Percentiles rank a stretch among this genome's conserved stretches.
Conservation (phyloP, 306 rosid genomes). For the Cercis canadensis region DNA sequence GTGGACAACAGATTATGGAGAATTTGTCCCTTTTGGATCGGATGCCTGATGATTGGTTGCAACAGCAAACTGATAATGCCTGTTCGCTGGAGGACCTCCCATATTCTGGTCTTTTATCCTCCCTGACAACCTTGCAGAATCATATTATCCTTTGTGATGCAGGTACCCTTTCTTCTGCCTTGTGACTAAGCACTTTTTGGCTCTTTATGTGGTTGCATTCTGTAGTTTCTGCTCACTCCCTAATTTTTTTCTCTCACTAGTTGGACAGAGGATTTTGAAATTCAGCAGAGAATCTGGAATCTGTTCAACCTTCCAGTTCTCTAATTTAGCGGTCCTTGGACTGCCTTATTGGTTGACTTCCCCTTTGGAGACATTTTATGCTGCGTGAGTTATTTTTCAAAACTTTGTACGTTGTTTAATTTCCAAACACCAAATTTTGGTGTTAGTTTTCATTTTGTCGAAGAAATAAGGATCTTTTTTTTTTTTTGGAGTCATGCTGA, state of each 20-base stretch:
- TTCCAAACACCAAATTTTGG: conserved; percentile 4
- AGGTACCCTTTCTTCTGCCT: conserved; percentile 50
- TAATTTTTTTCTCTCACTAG: conserved; percentile 56
- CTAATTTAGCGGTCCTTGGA: conserved; percentile 82
- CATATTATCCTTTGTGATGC: conserved; percentile 70
- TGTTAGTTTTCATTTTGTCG: conserved; percentile 24
- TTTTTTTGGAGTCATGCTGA: conserved; percentile 23
- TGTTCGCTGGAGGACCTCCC: conserved; percentile 52
- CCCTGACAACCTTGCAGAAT: conserved; percentile 61
- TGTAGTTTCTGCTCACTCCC: conserved; percentile 31
- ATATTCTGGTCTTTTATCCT: conserved; percentile 68
- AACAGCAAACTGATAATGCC: conserved; percentile 46
- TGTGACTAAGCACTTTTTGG: conserved; percentile 11
- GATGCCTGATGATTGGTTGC: conserved; percentile 56
- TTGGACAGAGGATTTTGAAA: conserved; percentile 84
- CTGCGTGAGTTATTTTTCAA: conserved; percentile 56
- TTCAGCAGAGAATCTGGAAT: conserved; percentile 54
- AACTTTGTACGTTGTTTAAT: conserved; percentile 5
- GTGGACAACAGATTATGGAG: conserved; percentile 55
- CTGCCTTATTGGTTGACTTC: conserved; percentile 81
- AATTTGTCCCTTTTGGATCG: conserved; percentile 64
- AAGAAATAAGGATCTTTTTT: conserved; percentile 18
- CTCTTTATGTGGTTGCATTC: conserved; percentile 27
- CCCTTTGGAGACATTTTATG: conserved; percentile 61
- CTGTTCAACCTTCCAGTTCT: conserved; percentile 61